Base-by-base conservation (phyloP, 2,329 filamentous ascomycete species). In the Penicillium sp. region DNA sequence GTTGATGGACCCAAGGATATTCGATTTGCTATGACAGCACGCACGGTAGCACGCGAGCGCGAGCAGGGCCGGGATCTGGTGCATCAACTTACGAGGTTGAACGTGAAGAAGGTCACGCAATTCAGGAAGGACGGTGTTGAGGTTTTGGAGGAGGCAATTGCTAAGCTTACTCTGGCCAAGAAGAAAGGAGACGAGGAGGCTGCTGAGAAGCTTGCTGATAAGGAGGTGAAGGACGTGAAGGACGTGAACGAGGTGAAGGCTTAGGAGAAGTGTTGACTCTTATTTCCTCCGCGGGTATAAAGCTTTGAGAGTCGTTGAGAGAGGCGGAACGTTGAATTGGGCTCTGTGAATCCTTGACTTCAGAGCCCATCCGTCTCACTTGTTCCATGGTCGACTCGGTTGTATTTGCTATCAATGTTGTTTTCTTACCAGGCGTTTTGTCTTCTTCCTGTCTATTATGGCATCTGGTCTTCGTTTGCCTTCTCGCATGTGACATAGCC, bases 1-100 rank as follows among this genome's bases (percentile, higher is more conserved):
- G 91, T 99, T 54, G 93, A 99, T 72, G 91, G 92, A 30, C 89
- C 90, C 29, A 87, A 86, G 68, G 93, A 99, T 72, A 88, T 95
- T 77, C 87, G 91, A 29, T 96, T 96, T 74, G 89, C 89, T 63
- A 84, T 97, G 81, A 95, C 91, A 2, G 93, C 93, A 22, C 87
- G 87, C 61, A 85, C 89, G 0, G 78, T 97, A 6, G 89, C 88
- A 36, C 79, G 83, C 25, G 66, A 77, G 50, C 74, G 77, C 2
- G 61, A 64, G 12, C 66, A 74, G 52, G 72, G 82, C 12, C 78
- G 82, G 33, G 77, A 80, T 43, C 68, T 75, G 2, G 74, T 88
- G 62, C 87, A 83, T 58, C 79, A 87, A 28, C 75, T 93, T 60
- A 96, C 92, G 29, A 75, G 77, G 49, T 78, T 80, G 65, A 97